Base-by-base conservation (phyloP, 2,329 filamentous ascomycete genomes). In the Sarocladium oryzae region DNA sequence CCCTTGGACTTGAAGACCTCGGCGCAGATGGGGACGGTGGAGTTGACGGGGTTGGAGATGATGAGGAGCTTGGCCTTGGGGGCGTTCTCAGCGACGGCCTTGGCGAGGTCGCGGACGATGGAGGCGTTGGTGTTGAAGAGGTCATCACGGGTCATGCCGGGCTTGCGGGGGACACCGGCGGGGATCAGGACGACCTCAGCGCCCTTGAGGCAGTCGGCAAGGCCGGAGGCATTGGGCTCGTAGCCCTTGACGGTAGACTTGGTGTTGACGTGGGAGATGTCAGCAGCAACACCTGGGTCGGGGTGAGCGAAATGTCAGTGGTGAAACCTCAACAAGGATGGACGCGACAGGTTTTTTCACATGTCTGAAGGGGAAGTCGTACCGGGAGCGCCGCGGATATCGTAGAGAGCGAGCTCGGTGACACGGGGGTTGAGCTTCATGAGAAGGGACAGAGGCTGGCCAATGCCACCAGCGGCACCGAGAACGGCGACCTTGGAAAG, bases 91-190 rank as follows among this genome's bases (percentile, higher is more conserved):
- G 93, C 93, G 67, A 84, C 85, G 65, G 90, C 91, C 84, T 96
- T 95, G 77, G 92, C 91, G 60, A 99, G 85, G 75, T 97, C 93
- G 68, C 92, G 91, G 71, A 99, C 93, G 72, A 99, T 99, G 70
- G 89, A 95, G 73, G 93, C 93, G 75, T 99, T 99, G 82, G 92
- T 99, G 85, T 97, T 97, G 90, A 99, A 99, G 59, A 99, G 86
- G 72, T 99, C 92, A 76, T 99, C 93, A 81, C 93, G 91, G 77
- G 88, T 95, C 93, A 99, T 99, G 76, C 93, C 93, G 71, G 93
- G 93, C 84, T 96, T 96, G 78, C 93, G 90, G 69, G 93, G 93
- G 61, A 99, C 92, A 81, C 93, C 93, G 66, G 93, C 93, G 67
- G 93, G 93, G 73, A 99, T 97, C 68, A 99, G 84, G 67, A 99